Percentiles rank a stretch among this genome's conserved stretches.
Evolutionary conservation across 208 protist genomes (phyloP).

Genomic region (Acanthamoeba quina): DNA sequence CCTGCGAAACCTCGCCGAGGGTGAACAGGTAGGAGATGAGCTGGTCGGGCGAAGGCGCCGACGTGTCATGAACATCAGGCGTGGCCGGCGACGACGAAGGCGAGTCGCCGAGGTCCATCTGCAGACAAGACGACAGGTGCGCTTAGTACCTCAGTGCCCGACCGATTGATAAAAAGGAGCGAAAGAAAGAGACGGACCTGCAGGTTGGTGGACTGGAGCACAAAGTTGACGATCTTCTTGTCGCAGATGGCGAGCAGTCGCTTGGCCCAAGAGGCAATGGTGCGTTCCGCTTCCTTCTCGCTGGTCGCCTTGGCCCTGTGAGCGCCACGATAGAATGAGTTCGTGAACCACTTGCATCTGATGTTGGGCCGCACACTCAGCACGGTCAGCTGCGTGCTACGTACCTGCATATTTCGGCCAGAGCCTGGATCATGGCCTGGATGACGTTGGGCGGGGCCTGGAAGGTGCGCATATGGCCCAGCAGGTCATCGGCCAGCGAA

Average conservation of each 20-base stretch:
- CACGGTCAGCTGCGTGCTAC: too few species aligned
- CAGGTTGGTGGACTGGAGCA: constrained; percentile 55
- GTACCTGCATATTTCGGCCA: constrained; percentile 13
- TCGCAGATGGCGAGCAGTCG: constrained; percentile 57
- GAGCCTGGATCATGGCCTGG: constrained; percentile 69
- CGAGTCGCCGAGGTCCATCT: constrained; percentile 48
- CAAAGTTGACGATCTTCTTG: constrained; percentile 59
- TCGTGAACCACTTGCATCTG: too few species aligned
- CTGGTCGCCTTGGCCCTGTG: constrained; percentile 7
- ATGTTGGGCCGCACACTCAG: too few species aligned
- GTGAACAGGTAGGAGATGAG: constrained; percentile 59
- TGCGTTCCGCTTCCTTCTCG: constrained; percentile 21
- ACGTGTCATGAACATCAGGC: background rate
- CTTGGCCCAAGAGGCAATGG: constrained; percentile 12
- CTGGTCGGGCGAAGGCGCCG: background rate
- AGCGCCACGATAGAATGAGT: background rate
- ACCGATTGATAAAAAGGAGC: background rate
- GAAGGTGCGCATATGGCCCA: constrained; percentile 38
- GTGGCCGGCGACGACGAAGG: constrained; percentile 36
- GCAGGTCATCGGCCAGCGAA: constrained; percentile 21
- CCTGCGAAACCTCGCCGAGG: constrained; percentile 61
- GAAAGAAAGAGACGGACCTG: background rate
- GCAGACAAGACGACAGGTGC: background rate
- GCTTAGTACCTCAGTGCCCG: background rate
- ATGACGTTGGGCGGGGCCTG: constrained; percentile 13